phyloP scores from a whole-genome alignment of 73 alveolate genomes.

The Diophrys sp. region DNA sequence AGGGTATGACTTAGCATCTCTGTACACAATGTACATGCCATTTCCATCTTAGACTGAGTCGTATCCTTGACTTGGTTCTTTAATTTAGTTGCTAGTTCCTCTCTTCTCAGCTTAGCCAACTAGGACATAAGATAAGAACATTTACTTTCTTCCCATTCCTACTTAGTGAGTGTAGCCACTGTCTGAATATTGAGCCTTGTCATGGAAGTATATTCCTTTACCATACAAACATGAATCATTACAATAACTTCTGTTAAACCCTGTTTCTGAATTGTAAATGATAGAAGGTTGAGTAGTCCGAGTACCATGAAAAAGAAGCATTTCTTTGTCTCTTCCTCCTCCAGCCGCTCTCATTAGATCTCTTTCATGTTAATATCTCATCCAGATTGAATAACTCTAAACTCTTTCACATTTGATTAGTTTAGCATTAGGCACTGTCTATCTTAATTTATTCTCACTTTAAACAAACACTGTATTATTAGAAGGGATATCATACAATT shows the following conservation, averaged over 20 bases:
- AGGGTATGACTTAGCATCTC: background rate
- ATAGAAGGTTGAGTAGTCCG: slow-evolving; percentile 8
- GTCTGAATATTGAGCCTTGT: slow-evolving; percentile 14
- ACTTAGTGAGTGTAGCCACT: slow-evolving; percentile 4
- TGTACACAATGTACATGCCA: slow-evolving; percentile 4
- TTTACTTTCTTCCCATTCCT: background rate
- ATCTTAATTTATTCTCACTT: no score
- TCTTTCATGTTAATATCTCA: background rate
- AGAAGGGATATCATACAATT: background rate
- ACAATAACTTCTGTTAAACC: slow-evolving; percentile 18
- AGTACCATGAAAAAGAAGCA: slow-evolving; percentile 19
- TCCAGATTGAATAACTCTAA: background rate
- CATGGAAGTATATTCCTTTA: slow-evolving; percentile 40
- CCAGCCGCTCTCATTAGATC: background rate
- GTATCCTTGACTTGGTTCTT: background rate
- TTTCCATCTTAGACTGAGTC: background rate
- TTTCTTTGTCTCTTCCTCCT: background rate
- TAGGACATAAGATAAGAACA: background rate
- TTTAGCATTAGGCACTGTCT: background rate
- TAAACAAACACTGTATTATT: background rate
- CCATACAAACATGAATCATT: slow-evolving; percentile 47
- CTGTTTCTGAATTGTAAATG: slow-evolving; percentile 7
- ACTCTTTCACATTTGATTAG: background rate
- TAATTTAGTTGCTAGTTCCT: background rate
- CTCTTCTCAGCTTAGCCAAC: background rate